Evolutionary conservation across 192 early-diverging fungal genomes (phyloP), one percentile per base, ranked within the genome.

Genomic region (Coemansia sp.): DNA sequence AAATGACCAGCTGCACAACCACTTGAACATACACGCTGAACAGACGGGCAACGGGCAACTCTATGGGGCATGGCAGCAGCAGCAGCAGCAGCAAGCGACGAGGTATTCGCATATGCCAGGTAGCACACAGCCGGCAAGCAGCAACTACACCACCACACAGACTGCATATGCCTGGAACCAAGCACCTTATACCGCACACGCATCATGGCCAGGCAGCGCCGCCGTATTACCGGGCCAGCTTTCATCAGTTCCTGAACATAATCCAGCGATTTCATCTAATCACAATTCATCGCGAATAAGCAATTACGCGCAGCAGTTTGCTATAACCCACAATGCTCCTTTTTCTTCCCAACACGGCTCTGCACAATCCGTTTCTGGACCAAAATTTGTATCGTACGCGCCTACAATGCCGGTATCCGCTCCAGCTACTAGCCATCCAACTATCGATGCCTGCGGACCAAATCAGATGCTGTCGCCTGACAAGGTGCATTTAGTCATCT

Each of bases 401-500:
- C 45, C 45, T 14, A 47, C 20, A n/a, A 47, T 47, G 45, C 6
- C 45, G 8, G 12, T 28, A 47, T 21, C 23, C 6, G 12, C 45
- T 47, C 14, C 45, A 2, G 45, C 11, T 28, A 23, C 14, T 40
- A 18, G 10, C 10, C 14, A 18, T 17, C 15, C 39, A 23, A 12
- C 47, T 4, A 15, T 26, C 0, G 53, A 41, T 15, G 40, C 14
- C 2, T 15, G 8, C 6, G 31, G 18, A 14, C 17, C 46, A 14
- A 23, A 31, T 11, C 26, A 23, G n/a, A 2, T 17, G 15, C 20
- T 36, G 45, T 48, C 26, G 38, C 47, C 47, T 14, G 57, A 62
- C 30, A 34, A 60, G 11, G 48, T 60, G 20, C 66, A 69, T 58
- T 30, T 14, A 26, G 26, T 53, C 10, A 41, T 76, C 5, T 76